Evolutionary conservation across 23 red algal genomes (phyloP).

Genomic region (Cyanidiococcus yangmingshanensis): DNA sequence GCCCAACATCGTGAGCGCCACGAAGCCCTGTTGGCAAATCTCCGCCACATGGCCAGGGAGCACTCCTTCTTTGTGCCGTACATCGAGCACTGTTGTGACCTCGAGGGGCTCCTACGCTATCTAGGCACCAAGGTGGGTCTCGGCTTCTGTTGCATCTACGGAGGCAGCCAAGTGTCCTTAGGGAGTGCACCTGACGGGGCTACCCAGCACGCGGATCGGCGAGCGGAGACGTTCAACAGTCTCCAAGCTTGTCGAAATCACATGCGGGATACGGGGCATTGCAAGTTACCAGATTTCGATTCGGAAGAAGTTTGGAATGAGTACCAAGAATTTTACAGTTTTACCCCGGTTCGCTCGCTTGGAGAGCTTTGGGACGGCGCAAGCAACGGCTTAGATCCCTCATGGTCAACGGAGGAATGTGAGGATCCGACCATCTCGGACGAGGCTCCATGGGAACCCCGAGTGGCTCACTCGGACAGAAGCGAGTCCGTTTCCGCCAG

Average conservation of each 20-base stretch:
- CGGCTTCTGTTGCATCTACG: constrained; percentile 10
- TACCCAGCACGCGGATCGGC: constrained; percentile 39
- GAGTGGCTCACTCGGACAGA: no score
- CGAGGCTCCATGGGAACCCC: no score
- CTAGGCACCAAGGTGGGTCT: constrained; percentile 54
- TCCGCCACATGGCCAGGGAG: constrained; percentile 44
- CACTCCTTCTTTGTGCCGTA: constrained; percentile 71
- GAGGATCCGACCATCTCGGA: no score
- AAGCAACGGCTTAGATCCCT: background rate
- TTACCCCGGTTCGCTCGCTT: constrained; percentile 10
- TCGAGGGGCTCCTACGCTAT: constrained; percentile 57
- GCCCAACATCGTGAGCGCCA: background rate
- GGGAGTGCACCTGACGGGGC: constrained; percentile 20
- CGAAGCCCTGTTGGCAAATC: constrained; percentile 6
- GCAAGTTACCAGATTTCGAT: constrained; percentile 47
- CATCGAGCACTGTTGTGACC: constrained; percentile 43
- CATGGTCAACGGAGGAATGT: no score
- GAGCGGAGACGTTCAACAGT: constrained; percentile 40
- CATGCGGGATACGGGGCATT: constrained; percentile 77
- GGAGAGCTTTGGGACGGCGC: constrained; percentile 37
- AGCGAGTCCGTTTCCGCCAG: no score
- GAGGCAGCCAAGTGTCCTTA: background rate
- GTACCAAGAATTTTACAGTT: constrained; percentile 61
- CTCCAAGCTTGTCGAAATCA: constrained; percentile 41
- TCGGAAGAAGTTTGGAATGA: constrained; percentile 52